Base-by-base conservation (phyloP, 768 basidiomycete genomes). In the Scleroderma bovista region DNA sequence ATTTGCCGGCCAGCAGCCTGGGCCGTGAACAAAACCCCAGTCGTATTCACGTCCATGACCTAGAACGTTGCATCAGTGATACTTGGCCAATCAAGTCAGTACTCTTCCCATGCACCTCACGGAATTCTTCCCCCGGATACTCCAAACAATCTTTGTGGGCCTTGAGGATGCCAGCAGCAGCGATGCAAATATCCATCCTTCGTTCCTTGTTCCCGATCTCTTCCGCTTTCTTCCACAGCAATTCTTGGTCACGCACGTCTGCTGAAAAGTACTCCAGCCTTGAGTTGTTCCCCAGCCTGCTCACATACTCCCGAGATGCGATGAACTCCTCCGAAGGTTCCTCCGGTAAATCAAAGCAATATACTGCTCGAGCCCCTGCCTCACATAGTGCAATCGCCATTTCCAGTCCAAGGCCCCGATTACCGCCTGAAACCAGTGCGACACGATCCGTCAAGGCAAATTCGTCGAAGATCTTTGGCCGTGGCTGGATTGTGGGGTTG, bases 371-470 rank as follows among this genome's bases (percentile, higher is more conserved):
- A 6, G 84, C 84, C 31, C 88, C 88, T 13, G 79, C 83, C 68
- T 90, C 88, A 38, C 77, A 77, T 38, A 90, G 69, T 4, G 82
- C 79, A 47, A 89, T 69, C 32, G 86, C 86, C 83, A 86, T 85
- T 69, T 92, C 89, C n/a, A 92, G 78, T 3, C 89, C 89, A 15
- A 91, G 76, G 0, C 88, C 84, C 29, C 83, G 69, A 53, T 83
- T 79, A 0, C 75, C 83, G 6, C 84, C 84, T 0, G 83, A 79
- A 24, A 86, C 79, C 38, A 85, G 71, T 9, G 72, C 80, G 4
- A 84, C 80, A 2, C 80, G 75, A 48, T 77, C 78, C 10, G 65
- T 69, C 33, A 84, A 72, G 1, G 76, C 74, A 64, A 81, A 84
- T 53, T 83, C 80, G 43, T 76, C 75, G 56, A 80, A 76, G 20